Evolutionary conservation across 1,284 basidiomycete genomes (phyloP).

Genomic region (Cutaneotrichosporon spelunceum): DNA sequence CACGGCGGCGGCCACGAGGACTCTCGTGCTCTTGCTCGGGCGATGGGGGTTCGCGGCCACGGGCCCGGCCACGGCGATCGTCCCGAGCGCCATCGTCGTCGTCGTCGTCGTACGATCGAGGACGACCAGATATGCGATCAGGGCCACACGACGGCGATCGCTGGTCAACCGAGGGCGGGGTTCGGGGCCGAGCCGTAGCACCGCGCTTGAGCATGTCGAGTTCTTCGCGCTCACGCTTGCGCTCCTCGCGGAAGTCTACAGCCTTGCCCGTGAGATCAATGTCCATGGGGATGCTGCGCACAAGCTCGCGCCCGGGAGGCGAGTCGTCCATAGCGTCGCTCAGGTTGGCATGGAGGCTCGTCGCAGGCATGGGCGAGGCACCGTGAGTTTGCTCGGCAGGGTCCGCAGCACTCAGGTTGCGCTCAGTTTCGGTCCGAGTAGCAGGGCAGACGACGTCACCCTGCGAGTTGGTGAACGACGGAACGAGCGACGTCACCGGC

Average conservation of each 20-base stretch:
- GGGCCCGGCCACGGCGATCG: slow-evolving; percentile 13
- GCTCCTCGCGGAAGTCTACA: slow-evolving; percentile 23
- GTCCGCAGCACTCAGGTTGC: not conserved
- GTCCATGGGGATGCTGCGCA: slow-evolving; percentile 46
- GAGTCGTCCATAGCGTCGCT: slow-evolving; percentile 12
- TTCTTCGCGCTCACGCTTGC: slow-evolving; percentile 29
- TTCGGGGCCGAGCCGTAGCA: slow-evolving; percentile 1
- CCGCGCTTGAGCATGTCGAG: slow-evolving; percentile 21
- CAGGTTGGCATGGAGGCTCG: slow-evolving; percentile 6
- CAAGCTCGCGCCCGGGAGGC: slow-evolving; percentile 27
- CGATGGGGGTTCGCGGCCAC: slow-evolving; percentile 6
- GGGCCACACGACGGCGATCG: slow-evolving; percentile 16
- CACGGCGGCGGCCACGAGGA: slow-evolving; percentile 22
- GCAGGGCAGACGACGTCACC: not conserved
- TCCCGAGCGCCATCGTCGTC: slow-evolving; percentile 7
- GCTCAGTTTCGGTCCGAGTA: not conserved
- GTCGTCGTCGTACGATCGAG: slow-evolving; percentile 24
- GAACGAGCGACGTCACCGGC: slow-evolving; percentile 2
- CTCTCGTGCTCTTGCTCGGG: slow-evolving; percentile 9
- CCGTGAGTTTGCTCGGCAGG: slow-evolving; percentile 12
- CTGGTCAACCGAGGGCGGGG: slow-evolving; percentile 11
- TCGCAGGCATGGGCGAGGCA: slow-evolving; percentile 27
- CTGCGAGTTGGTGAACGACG: slow-evolving; percentile 3
- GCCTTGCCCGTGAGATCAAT: slow-evolving; percentile 36
- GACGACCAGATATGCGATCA: not conserved